Evolutionary conservation across 2,329 filamentous ascomycete genomes (phyloP).

Genomic region (Fusarium veterinarium): DNA sequence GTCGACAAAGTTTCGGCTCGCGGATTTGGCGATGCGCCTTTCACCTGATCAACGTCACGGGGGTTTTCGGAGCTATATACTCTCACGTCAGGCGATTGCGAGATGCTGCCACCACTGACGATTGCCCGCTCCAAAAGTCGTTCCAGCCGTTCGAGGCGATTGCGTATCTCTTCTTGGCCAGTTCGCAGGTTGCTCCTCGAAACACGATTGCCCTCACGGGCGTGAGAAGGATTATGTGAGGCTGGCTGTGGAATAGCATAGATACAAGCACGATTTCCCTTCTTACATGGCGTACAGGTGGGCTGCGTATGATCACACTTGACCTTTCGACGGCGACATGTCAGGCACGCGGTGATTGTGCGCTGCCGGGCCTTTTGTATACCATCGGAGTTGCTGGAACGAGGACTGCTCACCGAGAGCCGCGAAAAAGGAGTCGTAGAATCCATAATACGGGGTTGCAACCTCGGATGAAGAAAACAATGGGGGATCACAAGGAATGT

Average conservation of each 20-base stretch:
- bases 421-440: too few relatives aligned
- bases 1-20: not conserved
- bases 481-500: too few relatives aligned
- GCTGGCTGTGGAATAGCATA: not conserved
- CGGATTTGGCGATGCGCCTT: not conserved
- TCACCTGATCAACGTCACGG: not conserved
- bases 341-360: not conserved
- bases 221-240: not conserved
- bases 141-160: not conserved
- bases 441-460: too few relatives aligned
- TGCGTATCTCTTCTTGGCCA: not conserved
- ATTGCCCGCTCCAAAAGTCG: not conserved
- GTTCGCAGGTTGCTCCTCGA: not conserved
- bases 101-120: not conserved
- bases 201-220: not conserved
- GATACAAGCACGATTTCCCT: not conserved
- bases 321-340: not conserved
- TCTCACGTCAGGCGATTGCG: not conserved
- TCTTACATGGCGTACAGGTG: not conserved
- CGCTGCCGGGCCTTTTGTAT: not conserved
- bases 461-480: too few relatives aligned
- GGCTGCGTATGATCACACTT: conserved; percentile 1
- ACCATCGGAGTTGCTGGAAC: not conserved
- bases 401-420: too few relatives aligned
- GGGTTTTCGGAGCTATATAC: too few relatives aligned